Conservation (phyloP, 352 stramenopile genomes). For the Globisporangium ultimum region DNA sequence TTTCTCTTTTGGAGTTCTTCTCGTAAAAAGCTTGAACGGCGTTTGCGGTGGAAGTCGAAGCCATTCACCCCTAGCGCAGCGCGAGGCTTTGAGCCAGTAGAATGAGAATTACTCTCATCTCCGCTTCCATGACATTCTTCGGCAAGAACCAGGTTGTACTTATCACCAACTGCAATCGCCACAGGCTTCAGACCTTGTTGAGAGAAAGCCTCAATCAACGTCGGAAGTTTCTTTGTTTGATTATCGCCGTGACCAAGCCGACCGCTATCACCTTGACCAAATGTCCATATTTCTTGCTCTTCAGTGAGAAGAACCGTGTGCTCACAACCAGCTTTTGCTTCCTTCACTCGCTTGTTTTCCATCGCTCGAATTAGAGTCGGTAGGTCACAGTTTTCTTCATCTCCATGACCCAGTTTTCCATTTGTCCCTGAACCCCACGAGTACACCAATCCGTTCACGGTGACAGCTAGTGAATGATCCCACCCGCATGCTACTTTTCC, state of each 20-base stretch:
- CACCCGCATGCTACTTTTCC: slow-evolving; percentile 67
- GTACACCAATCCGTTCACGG: slow-evolving; percentile 49
- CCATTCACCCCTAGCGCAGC: background rate
- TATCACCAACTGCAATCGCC: slow-evolving; percentile 80
- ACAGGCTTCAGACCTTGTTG: slow-evolving; percentile 50
- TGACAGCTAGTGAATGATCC: slow-evolving; percentile 82
- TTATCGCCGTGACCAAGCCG: slow-evolving; percentile 72
- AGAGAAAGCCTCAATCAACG: slow-evolving; percentile 51
- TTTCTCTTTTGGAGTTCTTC: slow-evolving; percentile 9
- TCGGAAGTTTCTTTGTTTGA: slow-evolving; percentile 55
- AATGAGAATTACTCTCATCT: background rate
- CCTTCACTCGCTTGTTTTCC: slow-evolving; percentile 43
- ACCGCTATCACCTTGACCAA: slow-evolving; percentile 77
- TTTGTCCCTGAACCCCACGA: slow-evolving; percentile 82
- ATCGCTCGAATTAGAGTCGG: slow-evolving; percentile 52
- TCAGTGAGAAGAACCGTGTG: slow-evolving; percentile 66
- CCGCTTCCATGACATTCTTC: slow-evolving; percentile 20
- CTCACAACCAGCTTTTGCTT: slow-evolving; percentile 80
- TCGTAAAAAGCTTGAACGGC: background rate
- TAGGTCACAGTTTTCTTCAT: slow-evolving; percentile 74
- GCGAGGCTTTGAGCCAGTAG: background rate
- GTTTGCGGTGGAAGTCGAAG: slow-evolving; percentile 1
- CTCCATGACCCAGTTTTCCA: slow-evolving; percentile 76
- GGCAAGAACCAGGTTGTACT: slow-evolving; percentile 83
- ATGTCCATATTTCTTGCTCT: slow-evolving; percentile 71